These are phyloP conservation scores for Cyberlindnera euphorbiiphila DNA, from an alignment of 805 yeast species.

Conservation along the genomic window DNA sequence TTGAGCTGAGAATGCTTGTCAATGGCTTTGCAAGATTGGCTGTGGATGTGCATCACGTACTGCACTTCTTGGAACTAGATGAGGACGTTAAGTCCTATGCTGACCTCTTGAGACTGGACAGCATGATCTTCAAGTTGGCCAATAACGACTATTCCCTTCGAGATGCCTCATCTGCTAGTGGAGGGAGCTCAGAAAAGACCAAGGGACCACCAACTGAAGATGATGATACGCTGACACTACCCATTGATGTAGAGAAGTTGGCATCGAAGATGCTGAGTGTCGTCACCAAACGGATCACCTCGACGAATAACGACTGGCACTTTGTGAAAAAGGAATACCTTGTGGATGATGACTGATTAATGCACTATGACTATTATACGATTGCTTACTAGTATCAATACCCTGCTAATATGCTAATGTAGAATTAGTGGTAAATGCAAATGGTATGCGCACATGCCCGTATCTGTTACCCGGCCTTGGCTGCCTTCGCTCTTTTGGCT, in stretches of 20 bases:
- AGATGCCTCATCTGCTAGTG: neutral
- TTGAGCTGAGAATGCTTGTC: constrained; percentile 15
- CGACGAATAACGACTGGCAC: constrained; percentile 27
- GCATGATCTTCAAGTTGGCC: constrained; percentile 24
- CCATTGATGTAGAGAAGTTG: constrained; percentile 12
- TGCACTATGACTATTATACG: no score
- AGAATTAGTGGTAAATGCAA: no score
- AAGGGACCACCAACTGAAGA: constrained; percentile 1
- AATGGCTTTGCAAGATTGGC: constrained; percentile 17
- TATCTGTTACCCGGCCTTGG: no score
- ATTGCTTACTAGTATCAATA: no score
- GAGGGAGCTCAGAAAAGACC: no score
- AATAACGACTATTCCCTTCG: constrained; percentile 15
- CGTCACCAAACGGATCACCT: constrained; percentile 10
- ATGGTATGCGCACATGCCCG: no score
- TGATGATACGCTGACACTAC: neutral
- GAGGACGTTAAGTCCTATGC: constrained; percentile 7
- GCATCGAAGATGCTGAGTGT: neutral
- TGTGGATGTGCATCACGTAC: constrained; percentile 12
- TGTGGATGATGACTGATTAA: constrained; percentile 4
- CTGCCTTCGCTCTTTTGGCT: no score
- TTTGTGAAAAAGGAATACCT: constrained; percentile 20
- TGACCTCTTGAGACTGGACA: constrained; percentile 22
- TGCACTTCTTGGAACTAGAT: constrained; percentile 16
- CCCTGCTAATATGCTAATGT: no score